These are phyloP conservation scores for Rusavskia elegans DNA, from an alignment of 495 filamentous ascomycete species.

Conservation along the genomic window DNA sequence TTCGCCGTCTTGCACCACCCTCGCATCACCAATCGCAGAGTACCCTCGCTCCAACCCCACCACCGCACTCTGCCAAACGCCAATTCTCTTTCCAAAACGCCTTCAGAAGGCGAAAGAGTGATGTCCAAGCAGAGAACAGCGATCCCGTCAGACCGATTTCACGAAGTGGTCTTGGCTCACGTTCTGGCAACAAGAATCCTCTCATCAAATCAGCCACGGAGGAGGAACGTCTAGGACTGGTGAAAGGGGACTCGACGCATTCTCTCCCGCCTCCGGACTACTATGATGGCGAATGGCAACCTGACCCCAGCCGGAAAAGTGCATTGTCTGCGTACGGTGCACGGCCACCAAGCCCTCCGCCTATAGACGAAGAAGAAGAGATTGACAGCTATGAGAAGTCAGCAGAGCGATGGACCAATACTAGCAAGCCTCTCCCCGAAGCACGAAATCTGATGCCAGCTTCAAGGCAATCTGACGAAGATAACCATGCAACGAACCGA, in stretches of 20 bases:
- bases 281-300: constrained; percentile 5
- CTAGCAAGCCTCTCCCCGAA: background rate
- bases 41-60: constrained; percentile 21
- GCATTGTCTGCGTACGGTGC: background rate
- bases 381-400: background rate
- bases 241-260: constrained; percentile 45
- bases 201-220: constrained; percentile 48
- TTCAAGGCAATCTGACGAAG: background rate
- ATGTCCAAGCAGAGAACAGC: constrained; percentile 17
- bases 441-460: background rate
- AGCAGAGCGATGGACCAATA: background rate
- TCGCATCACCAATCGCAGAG: constrained; percentile 14
- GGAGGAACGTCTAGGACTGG: constrained; percentile 77
- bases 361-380: background rate
- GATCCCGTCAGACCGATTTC: constrained; percentile 13
- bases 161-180: constrained; percentile 25
- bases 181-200: constrained; percentile 13
- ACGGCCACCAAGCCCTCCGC: background rate
- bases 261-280: constrained; percentile 1
- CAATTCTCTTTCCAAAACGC: constrained; percentile 89
- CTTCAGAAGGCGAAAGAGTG: constrained; percentile 35
- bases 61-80: constrained; percentile 37
- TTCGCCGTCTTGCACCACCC: constrained; percentile 10
- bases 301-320: background rate
- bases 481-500: background rate